Evolutionary conservation across 768 basidiomycete genomes (phyloP), one percentile per base, ranked within the genome.

Genomic region (Hebeloma cylindrosporum): DNA sequence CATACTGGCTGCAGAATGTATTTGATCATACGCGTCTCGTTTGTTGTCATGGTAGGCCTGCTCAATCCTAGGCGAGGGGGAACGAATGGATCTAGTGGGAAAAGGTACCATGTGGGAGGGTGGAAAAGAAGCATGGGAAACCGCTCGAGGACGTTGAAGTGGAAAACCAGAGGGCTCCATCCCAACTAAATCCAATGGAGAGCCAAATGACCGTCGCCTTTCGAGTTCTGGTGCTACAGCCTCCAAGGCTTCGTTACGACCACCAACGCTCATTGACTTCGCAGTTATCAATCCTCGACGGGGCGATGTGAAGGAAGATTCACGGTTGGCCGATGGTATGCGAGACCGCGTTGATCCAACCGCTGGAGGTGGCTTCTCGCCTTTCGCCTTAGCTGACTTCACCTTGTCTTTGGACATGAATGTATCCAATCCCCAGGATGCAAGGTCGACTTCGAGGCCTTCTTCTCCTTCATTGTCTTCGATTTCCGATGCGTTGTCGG

Each of bases 391-490:
- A 13, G 57, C 57, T n/a, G 60, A 60, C 52, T 72, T 44, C 62
- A 62, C 61, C 66, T 82, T 85, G 53, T 85, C 80, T 53, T 86
- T 85, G 1, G 80, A 74, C 49, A 88, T 80, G 65, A 89, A 82
- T 5, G 80, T 76, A 47, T 89, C 85, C 18, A 93, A 71, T 3
- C 90, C 90, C 89, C 88, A 93, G 13, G 88, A 90, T 3, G 83
- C 73, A 45, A 92, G 70, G 64, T 90, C 88, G 20, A 90, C 85
- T 58, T 91, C 90, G 23, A 85, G 44, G 18, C 75, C 78, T 23
- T 76, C 74, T 31, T 73, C 78, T 13, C 65, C 65, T 32, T 47
- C 51, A 1, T 25, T 74, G 30, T 72, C 74, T 13, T 77, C 76
- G 5, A 78, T 77, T 13, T 77, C 77, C 9, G 75, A 74, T 2